Evolutionary conservation across 805 yeast genomes (phyloP), one percentile per base, ranked within the genome.

Genomic region (Komagataella populi): DNA sequence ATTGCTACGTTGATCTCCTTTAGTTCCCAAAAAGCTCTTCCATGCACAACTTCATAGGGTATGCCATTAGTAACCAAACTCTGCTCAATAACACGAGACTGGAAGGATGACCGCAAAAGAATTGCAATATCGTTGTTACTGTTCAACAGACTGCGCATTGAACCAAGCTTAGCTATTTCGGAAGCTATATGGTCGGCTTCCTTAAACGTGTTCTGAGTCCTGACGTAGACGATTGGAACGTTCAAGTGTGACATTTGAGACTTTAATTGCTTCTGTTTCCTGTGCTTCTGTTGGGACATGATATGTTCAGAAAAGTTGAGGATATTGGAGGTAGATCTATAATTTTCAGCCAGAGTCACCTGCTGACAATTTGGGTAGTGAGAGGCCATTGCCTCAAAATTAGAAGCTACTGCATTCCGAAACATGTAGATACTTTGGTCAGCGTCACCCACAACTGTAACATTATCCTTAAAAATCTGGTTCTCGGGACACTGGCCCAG

Each of bases 371-470:
- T 56, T 2, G 23, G 50, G 46, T 60, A 74, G 53, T 69, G 60
- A 0, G 56, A 51, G 45, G 67, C 63, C 86, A 88, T 79, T 12
- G 69, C 68, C 45, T 67, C 66, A 58, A 90, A 87, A 58, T 86
- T 89, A 16, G 70, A 67, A 1, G 83, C 71, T 43, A 80, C 80
- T 0, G 97, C 97, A 59, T 83, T 81, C 54, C 98, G 70, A 58
- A 91, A 91, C 0, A 84, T 88, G 63, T 93, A 91, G 20, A 91
- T 91, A 60, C 95, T 83, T 65, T 91, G 99, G 64, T 93, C 96
- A 0, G 96, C 96, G 61, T 91, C 99, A 1, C 99, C 99, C 2
- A 91, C 97, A 1, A 89, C 82, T 0, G 97, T 87, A 6, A 91
- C 74, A 53, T 82, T 82, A 54, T 79, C 62, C 44, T 70, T 71